Percentiles rank a stretch among this genome's conserved stretches.
phyloP scores from a whole-genome alignment of 441 rosid species.

The Rhodomyrtus psidioides region DNA sequence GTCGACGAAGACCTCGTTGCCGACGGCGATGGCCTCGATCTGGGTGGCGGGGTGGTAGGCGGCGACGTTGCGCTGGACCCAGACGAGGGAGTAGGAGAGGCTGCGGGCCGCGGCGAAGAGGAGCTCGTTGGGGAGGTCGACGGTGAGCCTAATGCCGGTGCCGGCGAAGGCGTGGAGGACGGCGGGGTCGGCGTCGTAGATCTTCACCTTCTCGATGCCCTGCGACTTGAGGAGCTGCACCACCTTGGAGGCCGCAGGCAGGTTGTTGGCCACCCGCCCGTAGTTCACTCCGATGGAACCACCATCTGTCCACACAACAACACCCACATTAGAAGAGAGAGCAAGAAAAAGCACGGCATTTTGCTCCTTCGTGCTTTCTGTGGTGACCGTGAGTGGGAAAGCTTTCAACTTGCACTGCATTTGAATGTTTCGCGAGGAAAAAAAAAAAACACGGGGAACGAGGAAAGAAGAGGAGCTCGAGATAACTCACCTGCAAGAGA shows the following conservation, averaged over 20 bases:
- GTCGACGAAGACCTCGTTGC: slow-evolving; percentile 81
- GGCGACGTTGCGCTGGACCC: slow-evolving; percentile 57
- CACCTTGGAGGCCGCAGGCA: slow-evolving; percentile 63
- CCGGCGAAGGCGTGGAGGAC: slow-evolving; percentile 68
- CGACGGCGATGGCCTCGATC: slow-evolving; percentile 81
- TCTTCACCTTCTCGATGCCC: slow-evolving; percentile 55
- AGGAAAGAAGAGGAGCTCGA: not conserved
- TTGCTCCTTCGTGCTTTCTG: not conserved
- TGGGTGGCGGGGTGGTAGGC: slow-evolving; percentile 55
- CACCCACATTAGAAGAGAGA: not conserved
- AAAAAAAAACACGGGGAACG: not conserved
- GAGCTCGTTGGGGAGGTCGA: slow-evolving; percentile 63
- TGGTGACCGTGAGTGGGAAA: not conserved
- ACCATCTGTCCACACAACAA: slow-evolving; percentile 28
- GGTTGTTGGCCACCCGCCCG: slow-evolving; percentile 67
- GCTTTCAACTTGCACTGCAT: no score
- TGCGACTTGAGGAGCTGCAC: slow-evolving; percentile 73
- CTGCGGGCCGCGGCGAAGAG: slow-evolving; percentile 46
- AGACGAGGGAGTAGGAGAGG: slow-evolving; percentile 33
- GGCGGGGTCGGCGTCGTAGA: slow-evolving; percentile 63
- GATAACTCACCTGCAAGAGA: slow-evolving; percentile 24
- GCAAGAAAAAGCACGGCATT: not conserved
- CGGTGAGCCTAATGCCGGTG: slow-evolving; percentile 62
- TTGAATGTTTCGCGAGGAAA: not conserved
- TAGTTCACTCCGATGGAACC: slow-evolving; percentile 87